Base-by-base conservation (phyloP, 169 alveolate species). In the Plasmodium billcollinsi region DNA sequence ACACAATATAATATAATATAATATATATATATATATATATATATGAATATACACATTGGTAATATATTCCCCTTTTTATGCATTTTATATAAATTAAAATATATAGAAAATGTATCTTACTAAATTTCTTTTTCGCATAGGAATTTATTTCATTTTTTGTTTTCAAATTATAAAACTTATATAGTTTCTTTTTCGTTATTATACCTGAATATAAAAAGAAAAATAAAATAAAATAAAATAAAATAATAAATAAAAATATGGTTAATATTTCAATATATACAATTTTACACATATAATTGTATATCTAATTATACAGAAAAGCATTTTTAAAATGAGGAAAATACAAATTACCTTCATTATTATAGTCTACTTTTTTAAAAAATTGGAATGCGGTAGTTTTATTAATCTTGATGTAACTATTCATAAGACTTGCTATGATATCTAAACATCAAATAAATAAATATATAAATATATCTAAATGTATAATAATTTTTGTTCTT, bases 351-450 rank as follows among this genome's bases (percentile, higher is more conserved):
- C 90, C 90, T 65, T 78, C 75, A 50, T 66, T 78, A 49, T 76
- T 26, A 58, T 78, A 78, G 54, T 78, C 75, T 24, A 78, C 54
- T 66, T 78, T 78, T 33, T 78, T 78, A 78, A 78, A 78, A 49
- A 66, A 45, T 78, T 66, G 65, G 21, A 78, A 67, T 6, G 21
- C 78, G 0, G 21, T 66, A 59, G 21, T 54, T 66, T 78, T 78
- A 6, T 78, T 70, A 78, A 78, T 78, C 47, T 78, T 78, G 47
- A 78, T 78, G 29, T 65, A 78, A 5, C 21, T 56, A 78, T 78
- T 78, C 67, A 78, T 49, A 47, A 78, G 80, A 33, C 90, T 58
- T 4, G 90, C 80, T 49, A 78, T 78, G n/a, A 80, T 52, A 61
- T 78, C 76, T 66, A 45, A 45, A 56, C 54, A 71, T 4, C 6